phyloP scores from a whole-genome alignment of 176 grass and related monocot genomes.

The Ensete glaucum region DNA sequence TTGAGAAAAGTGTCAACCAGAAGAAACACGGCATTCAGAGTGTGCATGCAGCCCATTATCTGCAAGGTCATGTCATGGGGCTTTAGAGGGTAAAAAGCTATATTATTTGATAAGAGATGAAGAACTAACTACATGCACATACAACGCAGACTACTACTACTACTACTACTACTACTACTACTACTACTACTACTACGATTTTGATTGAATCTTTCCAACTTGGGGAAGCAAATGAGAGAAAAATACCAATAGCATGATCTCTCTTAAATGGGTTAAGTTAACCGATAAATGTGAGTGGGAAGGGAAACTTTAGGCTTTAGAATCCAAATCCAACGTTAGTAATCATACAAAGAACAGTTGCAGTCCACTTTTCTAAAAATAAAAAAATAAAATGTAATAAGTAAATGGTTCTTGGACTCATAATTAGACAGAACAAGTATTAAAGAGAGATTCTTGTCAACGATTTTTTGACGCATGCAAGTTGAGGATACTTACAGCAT shows the following conservation, averaged over 20 bases:
- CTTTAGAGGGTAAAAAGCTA: too few species aligned
- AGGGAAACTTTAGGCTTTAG: not conserved
- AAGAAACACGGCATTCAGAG: constrained; percentile 65
- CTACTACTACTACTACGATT: too few species aligned
- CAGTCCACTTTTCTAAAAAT: not conserved
- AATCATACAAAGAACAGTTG: not conserved
- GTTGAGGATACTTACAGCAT: constrained; percentile 28
- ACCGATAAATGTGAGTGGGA: not conserved
- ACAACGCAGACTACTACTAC: too few species aligned
- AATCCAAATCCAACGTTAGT: not conserved
- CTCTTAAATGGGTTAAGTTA: not conserved
- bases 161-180: too few species aligned
- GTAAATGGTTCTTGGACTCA: not conserved
- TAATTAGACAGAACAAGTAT: too few species aligned
- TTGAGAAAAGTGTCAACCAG: constrained; percentile 70
- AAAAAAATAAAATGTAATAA: not conserved
- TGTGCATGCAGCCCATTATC: constrained; percentile 74
- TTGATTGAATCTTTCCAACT: too few species aligned
- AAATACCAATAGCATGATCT: not conserved
- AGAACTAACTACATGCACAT: too few species aligned
- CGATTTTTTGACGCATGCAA: not conserved
- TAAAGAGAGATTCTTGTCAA: not conserved
- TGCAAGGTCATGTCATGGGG: constrained; percentile 10
- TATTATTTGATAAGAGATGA: too few species aligned
- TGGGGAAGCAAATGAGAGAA: not conserved